phyloP scores from a whole-genome alignment of 257 asterid species.

The Capsicum chinense region DNA sequence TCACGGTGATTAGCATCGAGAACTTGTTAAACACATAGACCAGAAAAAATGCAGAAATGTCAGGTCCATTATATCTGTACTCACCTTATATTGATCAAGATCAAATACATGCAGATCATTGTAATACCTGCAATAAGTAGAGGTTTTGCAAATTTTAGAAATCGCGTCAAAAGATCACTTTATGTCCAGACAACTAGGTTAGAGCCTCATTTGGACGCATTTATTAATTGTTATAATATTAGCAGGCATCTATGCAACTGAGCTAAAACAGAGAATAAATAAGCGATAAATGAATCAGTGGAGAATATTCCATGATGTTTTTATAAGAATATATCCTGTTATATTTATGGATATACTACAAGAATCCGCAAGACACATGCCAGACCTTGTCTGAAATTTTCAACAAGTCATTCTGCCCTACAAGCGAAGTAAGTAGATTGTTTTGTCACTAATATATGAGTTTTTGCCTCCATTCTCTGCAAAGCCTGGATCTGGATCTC shows the following conservation, averaged over 20 bases:
- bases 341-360: background rate
- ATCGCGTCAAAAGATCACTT: background rate
- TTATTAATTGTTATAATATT: background rate
- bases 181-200: background rate
- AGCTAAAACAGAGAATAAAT: background rate
- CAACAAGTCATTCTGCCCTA: background rate
- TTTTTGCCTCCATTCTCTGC: background rate
- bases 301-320: background rate
- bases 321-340: too few relatives aligned
- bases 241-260: slow-evolving; percentile 5
- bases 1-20: slow-evolving; percentile 28
- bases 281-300: background rate
- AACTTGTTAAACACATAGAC: slow-evolving; percentile 26
- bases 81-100: slow-evolving; percentile 92
- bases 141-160: slow-evolving; percentile 4
- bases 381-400: background rate
- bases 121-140: slow-evolving; percentile 66
- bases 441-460: background rate
- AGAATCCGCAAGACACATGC: background rate
- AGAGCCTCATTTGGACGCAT: background rate
- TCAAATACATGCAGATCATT: slow-evolving; percentile 92
- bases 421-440: background rate
- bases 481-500: background rate
- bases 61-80: slow-evolving; percentile 28
- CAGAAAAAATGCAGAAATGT: slow-evolving; percentile 25